Base-by-base conservation (phyloP, 2,329 filamentous ascomycete genomes). In the Cytospora mali region DNA sequence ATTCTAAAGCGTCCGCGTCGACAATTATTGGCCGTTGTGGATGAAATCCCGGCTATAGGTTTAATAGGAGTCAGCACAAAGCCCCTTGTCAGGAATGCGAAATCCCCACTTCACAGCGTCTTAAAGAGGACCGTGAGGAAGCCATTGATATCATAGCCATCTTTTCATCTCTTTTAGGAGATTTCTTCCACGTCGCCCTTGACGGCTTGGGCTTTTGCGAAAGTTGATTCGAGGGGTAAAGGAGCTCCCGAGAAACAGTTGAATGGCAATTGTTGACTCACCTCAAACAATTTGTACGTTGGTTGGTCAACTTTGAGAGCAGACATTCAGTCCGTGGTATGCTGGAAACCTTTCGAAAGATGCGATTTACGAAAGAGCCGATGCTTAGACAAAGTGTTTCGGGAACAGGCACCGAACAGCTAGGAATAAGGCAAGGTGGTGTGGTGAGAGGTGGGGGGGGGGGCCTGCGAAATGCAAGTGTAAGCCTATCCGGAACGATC, bases 241-340 rank as follows among this genome's bases (percentile, higher is more conserved):
- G 31, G 31, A 13, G 21, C 31, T 13, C 21, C 9, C 27, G 6
- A 49, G 6, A 50, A 3, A 2, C 56, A 65, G 56, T 67, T 68
- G 68, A 62, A 66, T 67, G 71, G 71, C 68, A 74, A 71, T 71
- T 74, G 65, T 64, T 68, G 74, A 83, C 84, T 83, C 73, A 86
- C 83, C 78, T 86, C 82, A 73, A 82, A 85, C 74, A 83, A 78
- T 77, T 84, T 84, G 75, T 84, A 85, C 68, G 80, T 74, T 71
- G 80, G 76, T 72, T 80, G 81, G 70, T 81, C 80, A 73, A 83
- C 82, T 77, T 84, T 85, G 73, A 76, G 75, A 74, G 79, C 73
- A 81, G 83, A 86, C 84, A 86, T 86, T 74, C 75, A 84, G 82
- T 76, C 78, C 77, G 75, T 76, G 70, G 71, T 70, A 66, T 69